Evolutionary conservation across 1,284 basidiomycete species (phyloP).

Genomic region (Leccinum pachyderme): DNA sequence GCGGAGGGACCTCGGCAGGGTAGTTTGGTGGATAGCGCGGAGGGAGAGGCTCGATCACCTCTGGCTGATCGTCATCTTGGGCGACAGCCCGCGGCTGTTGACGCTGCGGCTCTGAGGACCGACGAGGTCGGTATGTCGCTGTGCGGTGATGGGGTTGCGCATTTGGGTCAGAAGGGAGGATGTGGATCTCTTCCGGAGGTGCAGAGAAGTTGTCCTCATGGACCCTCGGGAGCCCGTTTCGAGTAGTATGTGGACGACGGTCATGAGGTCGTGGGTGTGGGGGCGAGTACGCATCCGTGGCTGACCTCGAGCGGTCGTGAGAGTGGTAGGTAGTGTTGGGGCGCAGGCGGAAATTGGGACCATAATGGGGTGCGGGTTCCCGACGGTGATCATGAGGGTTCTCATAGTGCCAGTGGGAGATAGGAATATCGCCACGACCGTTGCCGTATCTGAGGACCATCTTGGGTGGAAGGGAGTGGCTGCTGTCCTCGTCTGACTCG

Average conservation of each 20-base stretch:
- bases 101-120: slow-evolving; percentile 39
- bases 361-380: slow-evolving; percentile 12
- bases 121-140: slow-evolving; percentile 36
- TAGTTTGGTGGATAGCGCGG: slow-evolving; percentile 20
- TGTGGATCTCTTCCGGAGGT: slow-evolving; percentile 53
- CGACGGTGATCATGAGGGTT: slow-evolving; percentile 12
- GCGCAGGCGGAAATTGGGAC: slow-evolving; percentile 12
- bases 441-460: slow-evolving; percentile 69
- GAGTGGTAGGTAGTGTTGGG: slow-evolving; percentile 15
- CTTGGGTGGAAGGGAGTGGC: slow-evolving; percentile 64
- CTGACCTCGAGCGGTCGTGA: slow-evolving; percentile 37
- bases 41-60: slow-evolving; percentile 24
- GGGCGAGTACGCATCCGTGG: slow-evolving; percentile 29
- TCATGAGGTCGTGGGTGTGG: slow-evolving; percentile 22
- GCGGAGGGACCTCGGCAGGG: slow-evolving; percentile 18
- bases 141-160: slow-evolving; percentile 29
- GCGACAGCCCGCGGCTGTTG: slow-evolving; percentile 20
- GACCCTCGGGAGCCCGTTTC: slow-evolving; percentile 20
- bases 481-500: slow-evolving; percentile 60
- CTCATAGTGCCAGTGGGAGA: slow-evolving; percentile 42
- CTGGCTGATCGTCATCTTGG: slow-evolving; percentile 23
- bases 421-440: slow-evolving; percentile 58
- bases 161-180: slow-evolving; percentile 47
- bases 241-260: slow-evolving; percentile 15
- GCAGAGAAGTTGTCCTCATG: slow-evolving; percentile 21